phyloP scores from a whole-genome alignment of 805 yeast species.

The Dipodascopsis tothii region DNA sequence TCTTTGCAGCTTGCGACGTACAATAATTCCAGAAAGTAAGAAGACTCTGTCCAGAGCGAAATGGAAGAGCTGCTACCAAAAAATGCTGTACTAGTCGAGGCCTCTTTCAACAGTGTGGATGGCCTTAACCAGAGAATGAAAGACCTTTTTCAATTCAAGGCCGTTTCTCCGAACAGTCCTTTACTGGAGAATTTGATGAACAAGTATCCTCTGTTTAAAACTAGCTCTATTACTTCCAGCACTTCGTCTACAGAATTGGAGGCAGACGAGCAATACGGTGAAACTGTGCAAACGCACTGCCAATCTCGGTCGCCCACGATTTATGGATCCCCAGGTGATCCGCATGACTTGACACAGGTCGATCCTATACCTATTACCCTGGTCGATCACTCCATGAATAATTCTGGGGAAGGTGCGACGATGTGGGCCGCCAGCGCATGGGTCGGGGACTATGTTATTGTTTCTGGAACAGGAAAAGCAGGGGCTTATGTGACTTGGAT shows the following conservation, averaged over 20 bases:
- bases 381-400: slow-evolving; percentile 30
- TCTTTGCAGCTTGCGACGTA: no score
- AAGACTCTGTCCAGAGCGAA: no score
- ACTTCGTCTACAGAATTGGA: neutral
- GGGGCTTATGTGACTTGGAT: slow-evolving; percentile 41
- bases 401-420: slow-evolving; percentile 8
- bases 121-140: no score
- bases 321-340: slow-evolving; percentile 20
- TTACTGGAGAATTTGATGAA: slow-evolving; percentile 3
- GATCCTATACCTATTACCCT: slow-evolving; percentile 40
- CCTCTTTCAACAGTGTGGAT: no score
- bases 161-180: no score
- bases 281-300: neutral
- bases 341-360: slow-evolving; percentile 22
- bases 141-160: no score
- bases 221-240: neutral
- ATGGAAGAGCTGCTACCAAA: no score
- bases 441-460: slow-evolving; percentile 36
- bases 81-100: no score
- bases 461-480: slow-evolving; percentile 33
- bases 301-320: slow-evolving; percentile 1
- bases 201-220: neutral
- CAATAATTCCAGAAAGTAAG: no score
- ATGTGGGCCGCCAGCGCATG: slow-evolving; percentile 38
- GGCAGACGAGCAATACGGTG: neutral